Conservation (phyloP, 805 yeast species). For the Lipomyces chichibuensis region DNA sequence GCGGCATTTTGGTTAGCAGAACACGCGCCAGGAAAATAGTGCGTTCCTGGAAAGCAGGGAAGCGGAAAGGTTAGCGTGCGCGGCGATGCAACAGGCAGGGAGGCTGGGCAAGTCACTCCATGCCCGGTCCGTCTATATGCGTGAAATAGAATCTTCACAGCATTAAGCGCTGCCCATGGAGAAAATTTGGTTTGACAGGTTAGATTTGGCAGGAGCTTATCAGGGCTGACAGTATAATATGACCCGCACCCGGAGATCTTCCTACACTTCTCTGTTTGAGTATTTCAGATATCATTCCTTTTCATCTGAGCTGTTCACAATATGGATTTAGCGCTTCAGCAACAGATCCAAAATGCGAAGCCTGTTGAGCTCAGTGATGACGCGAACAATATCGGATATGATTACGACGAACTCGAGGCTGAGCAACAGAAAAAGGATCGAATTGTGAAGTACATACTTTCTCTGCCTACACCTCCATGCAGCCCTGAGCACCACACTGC, state of each 20-base stretch:
- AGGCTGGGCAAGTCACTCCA: not conserved
- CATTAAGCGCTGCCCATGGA: not conserved
- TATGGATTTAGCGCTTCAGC: no score
- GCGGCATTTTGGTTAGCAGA: no score
- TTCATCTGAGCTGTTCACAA: not conserved
- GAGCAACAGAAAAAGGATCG: not conserved
- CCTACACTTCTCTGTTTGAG: not conserved
- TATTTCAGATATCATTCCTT: not conserved
- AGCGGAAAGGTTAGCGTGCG: no score
- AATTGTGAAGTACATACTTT: not conserved
- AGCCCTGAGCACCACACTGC: not conserved
- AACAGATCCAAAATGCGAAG: not conserved
- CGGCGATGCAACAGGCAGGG: not conserved
- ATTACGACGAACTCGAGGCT: not conserved
- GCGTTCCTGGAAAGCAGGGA: not conserved
- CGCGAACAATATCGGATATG: not conserved
- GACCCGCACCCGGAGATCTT: not conserved
- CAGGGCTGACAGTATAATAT: not conserved
- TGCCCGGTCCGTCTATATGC: not conserved
- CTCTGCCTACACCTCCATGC: slow-evolving; percentile 2
- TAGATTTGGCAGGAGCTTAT: not conserved
- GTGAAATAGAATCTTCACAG: not conserved
- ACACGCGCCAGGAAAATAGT: not conserved
- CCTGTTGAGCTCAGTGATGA: not conserved
- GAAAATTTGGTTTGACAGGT: not conserved